Percentiles rank a stretch among this genome's conserved stretches.
Conservation (phyloP, 2,329 filamentous ascomycete genomes). For the Cadophora sp. region DNA sequence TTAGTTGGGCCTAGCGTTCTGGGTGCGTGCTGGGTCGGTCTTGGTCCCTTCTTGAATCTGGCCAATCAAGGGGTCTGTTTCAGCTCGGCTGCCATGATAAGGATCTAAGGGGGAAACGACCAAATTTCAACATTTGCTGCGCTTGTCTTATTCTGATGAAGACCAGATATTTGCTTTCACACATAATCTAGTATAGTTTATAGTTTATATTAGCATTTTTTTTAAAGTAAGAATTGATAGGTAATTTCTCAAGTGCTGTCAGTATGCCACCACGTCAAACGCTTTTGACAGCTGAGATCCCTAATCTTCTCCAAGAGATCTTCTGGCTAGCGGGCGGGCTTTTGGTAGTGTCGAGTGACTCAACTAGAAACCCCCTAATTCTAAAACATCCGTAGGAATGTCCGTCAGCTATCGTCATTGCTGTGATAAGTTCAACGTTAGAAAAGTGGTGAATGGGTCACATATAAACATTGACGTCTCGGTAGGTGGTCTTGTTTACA, state of each 20-base stretch:
- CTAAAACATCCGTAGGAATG: background rate
- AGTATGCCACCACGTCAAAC: background rate
- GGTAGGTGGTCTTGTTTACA: background rate
- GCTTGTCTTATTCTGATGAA: constrained; percentile 1
- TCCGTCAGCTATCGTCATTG: background rate
- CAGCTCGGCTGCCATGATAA: background rate
- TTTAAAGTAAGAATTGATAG: background rate
- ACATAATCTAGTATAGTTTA: background rate
- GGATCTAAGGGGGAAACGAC: background rate
- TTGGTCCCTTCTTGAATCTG: background rate
- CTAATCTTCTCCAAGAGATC: background rate
- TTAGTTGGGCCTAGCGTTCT: constrained; percentile 4
- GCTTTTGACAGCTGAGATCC: background rate
- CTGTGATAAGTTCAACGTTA: background rate
- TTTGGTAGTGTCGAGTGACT: background rate
- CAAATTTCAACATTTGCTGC: constrained; percentile 4
- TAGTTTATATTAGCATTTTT: background rate
- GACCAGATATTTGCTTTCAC: background rate
- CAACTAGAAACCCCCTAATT: background rate
- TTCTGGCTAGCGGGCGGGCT: background rate
- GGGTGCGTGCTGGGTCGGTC: constrained; percentile 6
- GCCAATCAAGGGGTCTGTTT: background rate
- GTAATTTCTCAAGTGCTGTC: background rate
- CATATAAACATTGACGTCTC: background rate
- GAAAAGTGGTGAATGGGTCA: background rate